These are phyloP conservation scores for Hawksworthiomyces lignivorus DNA, from an alignment of 2,329 filamentous ascomycete species.

Conservation along the genomic window DNA sequence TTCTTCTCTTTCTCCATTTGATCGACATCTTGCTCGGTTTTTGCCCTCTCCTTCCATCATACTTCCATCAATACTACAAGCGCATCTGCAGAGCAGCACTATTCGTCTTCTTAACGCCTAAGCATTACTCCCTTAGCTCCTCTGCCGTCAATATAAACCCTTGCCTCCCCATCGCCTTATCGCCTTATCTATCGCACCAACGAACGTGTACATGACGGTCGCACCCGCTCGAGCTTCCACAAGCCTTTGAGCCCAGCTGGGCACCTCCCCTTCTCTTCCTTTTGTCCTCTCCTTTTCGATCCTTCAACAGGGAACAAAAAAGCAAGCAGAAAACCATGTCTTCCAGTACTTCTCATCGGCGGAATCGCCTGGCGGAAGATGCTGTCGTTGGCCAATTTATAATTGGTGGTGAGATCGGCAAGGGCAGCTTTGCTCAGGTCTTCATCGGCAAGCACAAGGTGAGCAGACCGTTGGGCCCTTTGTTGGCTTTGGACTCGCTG, in stretches of 20 bases:
- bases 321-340: conserved; percentile 3
- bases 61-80: not conserved
- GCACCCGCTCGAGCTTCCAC: conserved; percentile 9
- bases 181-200: conserved; percentile 12
- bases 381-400: conserved; percentile 17
- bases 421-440: conserved; percentile 95
- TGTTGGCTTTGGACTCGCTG: too few species aligned
- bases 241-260: conserved; percentile 11
- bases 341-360: conserved; percentile 9
- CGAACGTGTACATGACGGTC: conserved; percentile 10
- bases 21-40: too few species aligned
- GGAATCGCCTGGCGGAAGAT: conserved; percentile 14
- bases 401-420: conserved; percentile 65
- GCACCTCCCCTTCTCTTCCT: not conserved
- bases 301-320: not conserved
- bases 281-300: conserved; percentile 1
- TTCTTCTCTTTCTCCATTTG: not conserved
- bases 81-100: too few species aligned
- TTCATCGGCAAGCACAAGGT: conserved; percentile 83
- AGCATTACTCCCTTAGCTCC: not conserved
- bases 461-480: conserved; percentile 25
- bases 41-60: not conserved
- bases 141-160: too few species aligned
- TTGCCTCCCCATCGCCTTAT: too few species aligned
- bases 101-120: not conserved